Percentiles rank a stretch among this genome's conserved stretches.
phyloP scores from a whole-genome alignment of 1,139 yeast species.

The Entelexis paramagnoliae region DNA sequence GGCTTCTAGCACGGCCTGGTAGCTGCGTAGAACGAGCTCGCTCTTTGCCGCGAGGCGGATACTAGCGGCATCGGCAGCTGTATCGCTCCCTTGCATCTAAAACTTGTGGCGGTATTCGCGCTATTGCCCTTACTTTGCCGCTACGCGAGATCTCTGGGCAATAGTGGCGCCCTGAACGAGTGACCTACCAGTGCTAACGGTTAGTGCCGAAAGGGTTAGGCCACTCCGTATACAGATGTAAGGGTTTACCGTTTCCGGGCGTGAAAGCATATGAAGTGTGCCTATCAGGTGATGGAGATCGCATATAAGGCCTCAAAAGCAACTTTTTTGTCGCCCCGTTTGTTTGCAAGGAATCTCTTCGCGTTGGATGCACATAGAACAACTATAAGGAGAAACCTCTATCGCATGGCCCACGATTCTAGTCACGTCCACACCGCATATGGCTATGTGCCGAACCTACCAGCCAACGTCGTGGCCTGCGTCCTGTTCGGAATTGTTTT shows the following conservation, averaged over 20 bases:
- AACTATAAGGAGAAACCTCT: no score
- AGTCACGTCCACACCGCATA: neutral
- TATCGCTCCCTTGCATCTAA: neutral
- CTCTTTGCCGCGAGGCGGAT: neutral
- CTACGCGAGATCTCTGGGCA: neutral
- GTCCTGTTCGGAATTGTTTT: slow-evolving; percentile 41
- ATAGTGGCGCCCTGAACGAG: no score
- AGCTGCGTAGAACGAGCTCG: neutral
- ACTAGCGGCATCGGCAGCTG: neutral
- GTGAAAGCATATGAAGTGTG: neutral
- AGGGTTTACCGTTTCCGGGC: neutral
- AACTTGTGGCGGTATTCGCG: neutral
- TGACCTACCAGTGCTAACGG: no score
- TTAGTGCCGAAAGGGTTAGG: neutral
- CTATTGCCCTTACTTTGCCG: neutral
- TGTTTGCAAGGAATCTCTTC: neutral
- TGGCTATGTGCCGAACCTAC: slow-evolving; percentile 24
- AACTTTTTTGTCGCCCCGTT: neutral
- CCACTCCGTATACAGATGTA: neutral
- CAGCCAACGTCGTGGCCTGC: slow-evolving; percentile 44
- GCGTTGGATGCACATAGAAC: neutral
- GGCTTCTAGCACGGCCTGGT: neutral
- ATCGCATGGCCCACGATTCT: neutral
- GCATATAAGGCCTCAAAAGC: neutral
- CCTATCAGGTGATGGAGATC: neutral